Evolutionary conservation across 805 yeast species (phyloP).

Genomic region (Vanderwaltozyma yarrowii): DNA sequence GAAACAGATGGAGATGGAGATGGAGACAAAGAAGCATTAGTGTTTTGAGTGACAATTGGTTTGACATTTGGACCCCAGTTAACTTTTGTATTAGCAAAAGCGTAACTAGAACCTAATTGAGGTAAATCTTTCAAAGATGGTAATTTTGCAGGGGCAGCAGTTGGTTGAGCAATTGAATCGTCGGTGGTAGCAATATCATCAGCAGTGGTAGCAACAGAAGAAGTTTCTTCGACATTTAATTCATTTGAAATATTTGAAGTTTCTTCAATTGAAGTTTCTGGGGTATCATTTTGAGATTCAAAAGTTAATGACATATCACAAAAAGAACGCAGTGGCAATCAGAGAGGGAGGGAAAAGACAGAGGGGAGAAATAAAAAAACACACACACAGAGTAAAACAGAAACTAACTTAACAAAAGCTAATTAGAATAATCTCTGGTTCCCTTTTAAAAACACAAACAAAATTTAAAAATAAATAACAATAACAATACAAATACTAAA

Average conservation of each 20-base stretch:
- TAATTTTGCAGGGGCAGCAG: slow-evolving; percentile 7
- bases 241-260: background rate
- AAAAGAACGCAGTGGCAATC: too few species aligned
- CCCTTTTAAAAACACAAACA: too few species aligned
- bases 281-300: slow-evolving; percentile 2
- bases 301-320: slow-evolving; percentile 2
- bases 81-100: slow-evolving; percentile 20
- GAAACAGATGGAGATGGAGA: slow-evolving; percentile 15
- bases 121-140: slow-evolving; percentile 46
- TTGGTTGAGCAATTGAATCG: slow-evolving; percentile 3
- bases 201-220: background rate
- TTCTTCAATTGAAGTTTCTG: slow-evolving; percentile 1
- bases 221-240: slow-evolving; percentile 3
- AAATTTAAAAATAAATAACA: too few species aligned
- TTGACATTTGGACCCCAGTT: slow-evolving; percentile 41
- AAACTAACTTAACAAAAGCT: too few species aligned
- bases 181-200: slow-evolving; percentile 2
- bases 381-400: background rate
- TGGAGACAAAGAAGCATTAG: slow-evolving; percentile 15
- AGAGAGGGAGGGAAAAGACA: background rate
- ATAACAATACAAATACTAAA: too few species aligned
- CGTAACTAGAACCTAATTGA: slow-evolving; percentile 44
- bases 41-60: slow-evolving; percentile 17
- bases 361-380: background rate
- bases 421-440: too few species aligned